Evolutionary conservation across 805 yeast genomes (phyloP).

Genomic region (Deakozyma indianensis): DNA sequence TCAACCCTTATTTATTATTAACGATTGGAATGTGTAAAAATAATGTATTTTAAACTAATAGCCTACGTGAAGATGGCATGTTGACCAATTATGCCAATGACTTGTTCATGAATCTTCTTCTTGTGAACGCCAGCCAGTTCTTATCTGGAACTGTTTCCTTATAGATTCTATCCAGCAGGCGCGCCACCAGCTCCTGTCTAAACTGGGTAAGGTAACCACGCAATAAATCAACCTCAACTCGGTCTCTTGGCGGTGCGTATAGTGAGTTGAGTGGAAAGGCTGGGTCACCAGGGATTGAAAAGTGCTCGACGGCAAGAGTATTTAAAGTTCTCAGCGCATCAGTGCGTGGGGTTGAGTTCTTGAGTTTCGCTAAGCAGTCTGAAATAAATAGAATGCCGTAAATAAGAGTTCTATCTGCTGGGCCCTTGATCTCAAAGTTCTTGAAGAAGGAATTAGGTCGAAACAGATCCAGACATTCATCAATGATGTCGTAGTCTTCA

Average conservation of each 20-base stretch:
- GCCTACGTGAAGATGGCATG: background rate
- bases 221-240: conserved; percentile 63
- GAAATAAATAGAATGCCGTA: conserved; percentile 86
- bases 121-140: conserved; percentile 90
- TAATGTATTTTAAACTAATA: background rate
- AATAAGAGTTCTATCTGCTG: conserved; percentile 82
- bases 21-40: background rate
- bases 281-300: conserved; percentile 87
- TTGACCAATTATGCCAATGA: conserved; percentile 25
- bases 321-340: conserved; percentile 41
- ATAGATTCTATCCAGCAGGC: conserved; percentile 58
- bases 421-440: conserved; percentile 92
- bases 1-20: background rate
- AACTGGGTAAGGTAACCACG: conserved; percentile 78
- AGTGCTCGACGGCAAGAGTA: conserved; percentile 75
- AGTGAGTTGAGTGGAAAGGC: conserved; percentile 84
- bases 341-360: conserved; percentile 28
- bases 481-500: conserved; percentile 73
- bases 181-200: conserved; percentile 80
- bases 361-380: conserved; percentile 61
- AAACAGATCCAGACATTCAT: conserved; percentile 81
- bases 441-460: conserved; percentile 93
- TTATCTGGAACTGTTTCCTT: conserved; percentile 61
- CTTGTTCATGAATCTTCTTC: conserved; percentile 93
- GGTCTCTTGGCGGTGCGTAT: conserved; percentile 57